Evolutionary conservation across 768 basidiomycete species (phyloP), one percentile per base, ranked within the genome.

Genomic region (Amanita jacksonii): DNA sequence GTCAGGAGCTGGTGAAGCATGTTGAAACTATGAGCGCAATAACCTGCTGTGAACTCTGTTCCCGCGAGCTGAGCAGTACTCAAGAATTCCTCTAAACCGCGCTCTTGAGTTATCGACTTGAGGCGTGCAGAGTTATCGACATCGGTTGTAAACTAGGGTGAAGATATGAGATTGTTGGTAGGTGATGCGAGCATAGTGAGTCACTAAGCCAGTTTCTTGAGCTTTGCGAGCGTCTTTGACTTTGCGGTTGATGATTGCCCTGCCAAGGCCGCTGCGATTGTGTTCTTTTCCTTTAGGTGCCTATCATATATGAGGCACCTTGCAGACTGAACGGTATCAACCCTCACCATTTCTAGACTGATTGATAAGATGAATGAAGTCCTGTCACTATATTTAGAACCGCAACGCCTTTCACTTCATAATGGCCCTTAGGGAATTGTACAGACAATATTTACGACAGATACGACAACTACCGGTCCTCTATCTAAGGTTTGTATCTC

Each of bases 41-140:
- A 48, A 94, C 93, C 94, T 27, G 94, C 94, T 13, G 90, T 88
- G 57, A 99, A 99, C 54, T 99, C 90, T 8, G 86, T 86, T 40
- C 85, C 94, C 10, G 96, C 96, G 43, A 99, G 68, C 54, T 91
- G 86, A 8, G 96, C 96, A 9, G 89, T 96, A 57, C 79, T 93
- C 44, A 99, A 63, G 60, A 99, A 99, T 62, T 93, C 94, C 52
- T 97, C 92, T 15, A 99, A 69, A 67, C 97, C 92, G 44, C 79
- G 70, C 65, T 99, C 94, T 64, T 98, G 93, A 0, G 96, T 99
- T 16, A 99, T 81, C 0, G 94, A 97, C 57, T 82, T 78, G 28
- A 99, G 72, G 25, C 80, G 79, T 42, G 70, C 70, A 5, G 78
- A 72, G 8, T 72, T 60, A 45, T 86, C 82, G 15, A 79, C 40